Evolutionary conservation across 2,329 filamentous ascomycete genomes (phyloP).

Genomic region (Curvularia spicifera): DNA sequence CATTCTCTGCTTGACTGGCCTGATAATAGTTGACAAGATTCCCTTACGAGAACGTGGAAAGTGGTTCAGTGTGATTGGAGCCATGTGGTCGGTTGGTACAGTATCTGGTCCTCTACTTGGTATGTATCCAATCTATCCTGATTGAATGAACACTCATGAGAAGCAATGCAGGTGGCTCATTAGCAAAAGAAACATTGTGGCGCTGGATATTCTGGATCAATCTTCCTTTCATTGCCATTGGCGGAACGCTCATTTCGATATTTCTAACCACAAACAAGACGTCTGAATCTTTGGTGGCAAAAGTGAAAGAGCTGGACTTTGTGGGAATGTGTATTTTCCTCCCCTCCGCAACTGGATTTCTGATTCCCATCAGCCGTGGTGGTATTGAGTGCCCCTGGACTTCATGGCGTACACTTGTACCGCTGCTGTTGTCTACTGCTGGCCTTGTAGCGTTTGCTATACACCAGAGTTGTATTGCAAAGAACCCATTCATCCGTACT

Average conservation of each 20-base stretch:
- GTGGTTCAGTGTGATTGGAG: conserved; percentile 49
- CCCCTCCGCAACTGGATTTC: conserved; percentile 46
- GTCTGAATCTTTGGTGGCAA: conserved; percentile 27
- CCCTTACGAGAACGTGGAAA: conserved; percentile 51
- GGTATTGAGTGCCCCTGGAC: conserved; percentile 51
- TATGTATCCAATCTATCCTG: neutral
- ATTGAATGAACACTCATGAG: too few species aligned
- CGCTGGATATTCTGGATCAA: conserved; percentile 71
- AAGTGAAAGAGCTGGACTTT: conserved; percentile 51
- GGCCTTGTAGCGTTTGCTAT: neutral
- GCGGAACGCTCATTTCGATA: conserved; percentile 31
- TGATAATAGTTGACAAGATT: conserved; percentile 56
- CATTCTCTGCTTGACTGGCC: conserved; percentile 50
- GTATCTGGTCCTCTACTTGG: conserved; percentile 58
- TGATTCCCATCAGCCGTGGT: conserved; percentile 54
- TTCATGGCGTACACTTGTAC: conserved; percentile 49
- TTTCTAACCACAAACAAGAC: conserved; percentile 33
- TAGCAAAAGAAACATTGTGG: conserved; percentile 61
- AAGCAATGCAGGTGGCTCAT: conserved; percentile 48
- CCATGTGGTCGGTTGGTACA: conserved; percentile 62
- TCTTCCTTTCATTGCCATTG: conserved; percentile 57
- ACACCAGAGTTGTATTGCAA: neutral
- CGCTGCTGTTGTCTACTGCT: conserved; percentile 46
- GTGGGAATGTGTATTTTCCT: conserved; percentile 52
- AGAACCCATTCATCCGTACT: neutral